Evolutionary conservation across 1,139 yeast species (phyloP).

Genomic region (Nakaseomyces bracarensis): DNA sequence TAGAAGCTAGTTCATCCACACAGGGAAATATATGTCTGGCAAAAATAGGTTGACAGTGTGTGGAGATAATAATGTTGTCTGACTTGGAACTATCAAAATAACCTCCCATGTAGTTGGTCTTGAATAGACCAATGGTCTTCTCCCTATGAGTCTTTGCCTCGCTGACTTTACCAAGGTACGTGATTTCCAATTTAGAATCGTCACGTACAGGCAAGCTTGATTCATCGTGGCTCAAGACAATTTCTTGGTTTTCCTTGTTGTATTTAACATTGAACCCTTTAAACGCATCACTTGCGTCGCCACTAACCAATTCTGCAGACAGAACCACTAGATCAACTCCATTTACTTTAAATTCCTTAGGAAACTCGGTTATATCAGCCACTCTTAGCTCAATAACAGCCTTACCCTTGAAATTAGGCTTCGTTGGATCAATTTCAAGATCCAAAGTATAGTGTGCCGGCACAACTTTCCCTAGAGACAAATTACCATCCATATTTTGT

Average conservation of each 20-base stretch:
- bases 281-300: constrained; percentile 19
- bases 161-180: constrained; percentile 49
- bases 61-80: constrained; percentile 46
- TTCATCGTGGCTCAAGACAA: constrained; percentile 22
- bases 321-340: constrained; percentile 38
- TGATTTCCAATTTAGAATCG: constrained; percentile 14
- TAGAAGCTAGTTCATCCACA: constrained; percentile 52
- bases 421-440: constrained; percentile 39
- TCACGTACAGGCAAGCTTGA: background rate
- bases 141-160: constrained; percentile 50
- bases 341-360: constrained; percentile 36
- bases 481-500: background rate
- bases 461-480: constrained; percentile 19
- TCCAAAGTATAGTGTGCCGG: constrained; percentile 41
- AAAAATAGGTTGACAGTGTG: constrained; percentile 63
- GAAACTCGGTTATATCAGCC: constrained; percentile 14
- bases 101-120: constrained; percentile 50
- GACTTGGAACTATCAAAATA: constrained; percentile 38
- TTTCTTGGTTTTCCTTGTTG: constrained; percentile 37
- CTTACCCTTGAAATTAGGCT: constrained; percentile 50
- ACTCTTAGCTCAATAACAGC: constrained; percentile 34
- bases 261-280: constrained; percentile 32
- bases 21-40: constrained; percentile 58
- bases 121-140: constrained; percentile 57
- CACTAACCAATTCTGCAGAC: constrained; percentile 22